These are phyloP conservation scores for Exophiala viscosa DNA, from an alignment of 2,329 filamentous ascomycete species.

Conservation along the genomic window DNA sequence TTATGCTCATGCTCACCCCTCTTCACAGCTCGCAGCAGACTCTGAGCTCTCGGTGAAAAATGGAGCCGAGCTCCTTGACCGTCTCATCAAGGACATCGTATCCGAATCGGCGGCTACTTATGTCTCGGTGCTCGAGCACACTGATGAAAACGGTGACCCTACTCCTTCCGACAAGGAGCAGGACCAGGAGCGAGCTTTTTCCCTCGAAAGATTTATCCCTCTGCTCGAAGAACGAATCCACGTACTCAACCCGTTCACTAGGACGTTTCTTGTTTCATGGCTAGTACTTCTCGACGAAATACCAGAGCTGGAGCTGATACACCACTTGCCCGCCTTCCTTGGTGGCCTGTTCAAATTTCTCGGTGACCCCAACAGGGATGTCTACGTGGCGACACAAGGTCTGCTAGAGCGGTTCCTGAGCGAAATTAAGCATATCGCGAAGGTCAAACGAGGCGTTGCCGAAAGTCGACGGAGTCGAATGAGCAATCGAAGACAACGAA, in stretches of 20 bases:
- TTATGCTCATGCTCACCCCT: slow-evolving; percentile 16
- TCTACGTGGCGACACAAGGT: slow-evolving; percentile 87
- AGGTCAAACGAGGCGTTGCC: slow-evolving; percentile 84
- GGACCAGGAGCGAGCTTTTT: slow-evolving; percentile 73
- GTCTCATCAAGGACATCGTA: slow-evolving; percentile 92
- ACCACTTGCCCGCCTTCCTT: slow-evolving; percentile 86
- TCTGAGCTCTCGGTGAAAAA: slow-evolving; percentile 98
- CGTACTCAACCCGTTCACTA: slow-evolving; percentile 89
- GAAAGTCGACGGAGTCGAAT: slow-evolving; percentile 73
- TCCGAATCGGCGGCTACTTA: slow-evolving; percentile 93
- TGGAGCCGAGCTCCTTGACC: slow-evolving; percentile 89
- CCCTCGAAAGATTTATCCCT: slow-evolving; percentile 83
- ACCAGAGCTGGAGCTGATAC: slow-evolving; percentile 90
- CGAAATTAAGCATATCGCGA: slow-evolving; percentile 91
- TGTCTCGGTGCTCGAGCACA: slow-evolving; percentile 75
- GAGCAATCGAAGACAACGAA: slow-evolving; percentile 14
- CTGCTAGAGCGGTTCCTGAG: slow-evolving; percentile 84
- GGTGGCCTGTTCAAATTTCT: slow-evolving; percentile 87
- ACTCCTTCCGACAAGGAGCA: slow-evolving; percentile 37
- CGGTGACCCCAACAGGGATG: slow-evolving; percentile 84
- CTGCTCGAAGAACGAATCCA: slow-evolving; percentile 90
- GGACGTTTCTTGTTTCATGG: slow-evolving; percentile 95
- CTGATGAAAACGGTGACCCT: slow-evolving; percentile 46
- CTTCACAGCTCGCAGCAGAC: slow-evolving; percentile 77
- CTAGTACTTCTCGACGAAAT: slow-evolving; percentile 93